Evolutionary conservation across 495 filamentous ascomycete species (phyloP), one percentile per base, ranked within the genome.

Genomic region (Xylaria acuta): DNA sequence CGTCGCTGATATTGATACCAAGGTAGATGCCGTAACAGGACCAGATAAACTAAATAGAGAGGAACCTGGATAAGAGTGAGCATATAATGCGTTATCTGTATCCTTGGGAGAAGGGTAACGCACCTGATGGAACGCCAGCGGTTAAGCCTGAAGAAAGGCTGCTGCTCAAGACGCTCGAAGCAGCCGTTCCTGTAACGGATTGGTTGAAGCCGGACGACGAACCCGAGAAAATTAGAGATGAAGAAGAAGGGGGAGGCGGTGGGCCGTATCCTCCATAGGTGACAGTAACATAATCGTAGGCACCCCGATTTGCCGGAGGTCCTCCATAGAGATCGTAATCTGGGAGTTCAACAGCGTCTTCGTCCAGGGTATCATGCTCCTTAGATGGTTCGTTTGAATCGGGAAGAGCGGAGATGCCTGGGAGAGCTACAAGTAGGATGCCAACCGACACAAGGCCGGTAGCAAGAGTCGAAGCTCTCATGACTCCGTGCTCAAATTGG

Each of bases 211-310:
- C 41, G 30, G 69, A 71, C 2, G 69, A 64, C 18, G 62, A 73
- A 8, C 59, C 41, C 3, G 75, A 32, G 54, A 67, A 40, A 43
- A 72, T 69, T 27, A 74, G 71, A 47, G 78, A 79, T 12, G 78
- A 76, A 18, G 69, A 66, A 25, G 76, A 73, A 25, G 80, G 78
- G 40, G 79, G 73, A 8, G 80, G 79, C 32, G 76, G 79, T 45
- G 81, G 82, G 1, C 79, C 80, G 71, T 86, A 85, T 70, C 82
- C 81, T 62, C 80, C 84, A 75, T 86, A 85, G 6, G 72, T 74
- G 36, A 76, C 65, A 60, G 77, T 75, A 49, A 82, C 79, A 74
- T 82, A 80, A 27, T 79, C 76, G 68, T 85, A 82, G 11, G 77
- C 80, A 38, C 72, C 80, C 47, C 70, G 75, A 22, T 80, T 70